Evolutionary conservation across 1,284 basidiomycete genomes (phyloP), one percentile per base, ranked within the genome.

Genomic region (Sphagnurus paluster): DNA sequence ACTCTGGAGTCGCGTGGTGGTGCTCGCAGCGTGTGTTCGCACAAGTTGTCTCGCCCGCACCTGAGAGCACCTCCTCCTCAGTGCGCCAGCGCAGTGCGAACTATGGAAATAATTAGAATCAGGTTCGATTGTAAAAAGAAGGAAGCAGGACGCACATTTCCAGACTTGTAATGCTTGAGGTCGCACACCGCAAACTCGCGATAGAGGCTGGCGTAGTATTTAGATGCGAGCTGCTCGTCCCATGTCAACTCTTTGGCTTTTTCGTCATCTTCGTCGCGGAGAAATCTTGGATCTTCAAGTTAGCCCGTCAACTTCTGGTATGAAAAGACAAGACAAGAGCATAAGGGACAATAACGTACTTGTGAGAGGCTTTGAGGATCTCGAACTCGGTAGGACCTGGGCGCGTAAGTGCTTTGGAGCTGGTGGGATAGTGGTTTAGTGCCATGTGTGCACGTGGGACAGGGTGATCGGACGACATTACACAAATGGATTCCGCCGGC

Each of bases 101-200:
- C 83, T 93, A 52, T 35, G 7, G 3, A 4, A 17, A 9, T 21
- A 24, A 25, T 39, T 26, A 39, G 34, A 23, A 19, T 19, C 1
- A 11, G 17, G 13, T 21, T 28, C 42, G 23, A 42, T 21, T 8
- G 24, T 40, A 42, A 29, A 41, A 19, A 41, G 5, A 8, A 19
- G 25, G 20, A 8, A 23, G 34, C 33, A 21, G 23, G 16, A 65
- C 72, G 53, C 50, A 92, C 90, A 49, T 87, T 86, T n/a, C 91
- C 90, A 0, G 87, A 85, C 69, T 93, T 95, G 75, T 89, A 96
- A 63, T 96, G 93, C 68, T 96, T 96, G 52, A 97, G 70, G 67
- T 97, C 91, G 61, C 93, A 92, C 36, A 97, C 74, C 0, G 92
- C 93, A 61, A 87, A 96, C 67, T 98, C 93, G 50, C 90, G 86